Base-by-base conservation (phyloP, 2,329 filamentous ascomycete species). In the Alternaria atra region DNA sequence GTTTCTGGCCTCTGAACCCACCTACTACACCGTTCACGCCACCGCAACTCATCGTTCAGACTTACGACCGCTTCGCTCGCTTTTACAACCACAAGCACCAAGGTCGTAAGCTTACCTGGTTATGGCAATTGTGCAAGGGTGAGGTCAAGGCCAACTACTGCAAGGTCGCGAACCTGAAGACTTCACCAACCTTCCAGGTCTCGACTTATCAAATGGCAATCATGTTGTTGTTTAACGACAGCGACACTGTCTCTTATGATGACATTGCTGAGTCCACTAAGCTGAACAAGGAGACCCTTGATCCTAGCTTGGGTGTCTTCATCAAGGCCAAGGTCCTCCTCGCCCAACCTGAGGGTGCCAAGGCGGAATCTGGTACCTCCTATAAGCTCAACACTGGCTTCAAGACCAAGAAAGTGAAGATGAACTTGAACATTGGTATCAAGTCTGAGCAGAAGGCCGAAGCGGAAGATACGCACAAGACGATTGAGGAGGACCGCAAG, bases 151-250 rank as follows among this genome's bases (percentile, higher is more conserved):
- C 94, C 37, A 94, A 94, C 73, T 99, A 97, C 80, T 91, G 92
- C 84, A 96, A 93, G 82, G 79, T 81, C 3, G 67, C 65, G 10
- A 71, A 73, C 29, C 58, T 71, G 47, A 98, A 97, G 83, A 92
- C 93, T 1, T 93, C 94, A 0, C 97, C 94, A 78, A 98, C 93
- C 2, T 96, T 99, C 84, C 93, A 97, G 78, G 96, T 99, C 10
- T 98, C 94, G 2, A 94, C 94, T 3, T 99, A 95, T 76, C 95
- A 99, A 80, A 97, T 99, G 93, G 94, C 93, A 1, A 93, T 99
- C 60, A 84, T 99, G 29, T 83, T 99, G 50, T 84, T 98, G 25
- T 99, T 97, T 84, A 99, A 99, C 77, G 94, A 98, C 69, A 89
- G 88, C 68, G 93, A 97, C 65, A 90, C 85, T 10, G 86, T 97